Evolutionary conservation across 176 grass and related monocot species (phyloP).

Genomic region (Phoenix roebelenii): DNA sequence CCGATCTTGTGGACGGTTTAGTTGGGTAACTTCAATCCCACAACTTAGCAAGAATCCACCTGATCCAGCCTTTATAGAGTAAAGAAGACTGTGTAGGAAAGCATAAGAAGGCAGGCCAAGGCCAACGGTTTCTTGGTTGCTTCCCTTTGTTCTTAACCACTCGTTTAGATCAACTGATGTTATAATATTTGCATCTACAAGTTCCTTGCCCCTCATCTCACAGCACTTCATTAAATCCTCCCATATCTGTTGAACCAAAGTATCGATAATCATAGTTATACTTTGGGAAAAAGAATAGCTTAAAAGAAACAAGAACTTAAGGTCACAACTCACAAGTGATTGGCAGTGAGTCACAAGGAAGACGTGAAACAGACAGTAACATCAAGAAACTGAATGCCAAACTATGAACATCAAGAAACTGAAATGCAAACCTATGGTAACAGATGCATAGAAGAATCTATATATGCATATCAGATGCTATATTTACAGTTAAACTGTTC

Average conservation of each 20-base stretch:
- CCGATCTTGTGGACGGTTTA: slow-evolving; percentile 62
- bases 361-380: no score
- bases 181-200: slow-evolving; percentile 60
- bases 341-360: no score
- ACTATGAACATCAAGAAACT: not conserved
- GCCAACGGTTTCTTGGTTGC: slow-evolving; percentile 40
- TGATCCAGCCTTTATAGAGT: slow-evolving; percentile 52
- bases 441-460: no score
- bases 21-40: slow-evolving; percentile 49
- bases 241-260: slow-evolving; percentile 40
- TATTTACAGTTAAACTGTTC: no score
- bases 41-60: slow-evolving; percentile 42
- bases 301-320: no score
- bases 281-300: no score
- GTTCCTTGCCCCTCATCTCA: slow-evolving; percentile 49
- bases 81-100: slow-evolving; percentile 37
- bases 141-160: slow-evolving; percentile 57
- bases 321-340: no score
- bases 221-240: slow-evolving; percentile 57
- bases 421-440: not conserved
- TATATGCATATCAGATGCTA: no score
- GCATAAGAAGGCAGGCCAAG: slow-evolving; percentile 60
- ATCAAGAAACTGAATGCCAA: no score
- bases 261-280: not conserved
- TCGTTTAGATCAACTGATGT: slow-evolving; percentile 37